Base-by-base conservation (phyloP, 352 stramenopile genomes). In the Pythium biforme region DNA sequence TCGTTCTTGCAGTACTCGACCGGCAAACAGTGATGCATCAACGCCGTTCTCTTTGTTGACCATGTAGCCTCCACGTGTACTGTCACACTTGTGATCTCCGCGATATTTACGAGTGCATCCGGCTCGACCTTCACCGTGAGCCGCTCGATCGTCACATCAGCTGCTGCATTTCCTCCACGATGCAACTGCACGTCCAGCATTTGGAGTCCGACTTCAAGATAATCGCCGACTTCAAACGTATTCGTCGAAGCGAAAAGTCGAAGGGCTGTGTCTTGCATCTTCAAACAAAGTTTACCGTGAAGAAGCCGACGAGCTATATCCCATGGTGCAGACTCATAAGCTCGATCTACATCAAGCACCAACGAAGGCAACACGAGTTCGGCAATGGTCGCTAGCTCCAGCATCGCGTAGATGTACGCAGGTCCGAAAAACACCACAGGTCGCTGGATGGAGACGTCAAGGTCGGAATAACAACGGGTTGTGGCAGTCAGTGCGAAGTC, bases 121-220 rank as follows among this genome's bases (percentile, higher is more conserved):
- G 85, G 85, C n/a, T 92, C 79, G 45, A 92, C 86, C 66, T 85
- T 90, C 4, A 64, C 69, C 1, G 70, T 74, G 27, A 91, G 27
- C 39, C 73, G 74, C 14, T 79, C 68, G 9, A 90, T 57, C 12
- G 76, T 63, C 3, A 90, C 29, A 31, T 76, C 66, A 7, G 79
- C 69, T 31, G 55, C 67, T 1, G 70, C 69, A 40, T 59, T 64
- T 41, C 48, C 26, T 4, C 20, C 46, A 41, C 48, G 39, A 0
- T 59, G 55, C 39, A 83, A 90, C 2, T 52, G 53, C 8, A 83
- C n/a, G 11, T 58, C 45, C 27, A 82, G 23, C 15, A 37, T 55
- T 14, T 85, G 73, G 5, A 90, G 31, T 7, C 55, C 54, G 5
- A 91, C 39, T 43, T 84, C 74, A 0, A 94, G 50, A 51, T 77